Base-by-base conservation (phyloP, 2,329 filamentous ascomycete species). In the Fusarium equiseti region DNA sequence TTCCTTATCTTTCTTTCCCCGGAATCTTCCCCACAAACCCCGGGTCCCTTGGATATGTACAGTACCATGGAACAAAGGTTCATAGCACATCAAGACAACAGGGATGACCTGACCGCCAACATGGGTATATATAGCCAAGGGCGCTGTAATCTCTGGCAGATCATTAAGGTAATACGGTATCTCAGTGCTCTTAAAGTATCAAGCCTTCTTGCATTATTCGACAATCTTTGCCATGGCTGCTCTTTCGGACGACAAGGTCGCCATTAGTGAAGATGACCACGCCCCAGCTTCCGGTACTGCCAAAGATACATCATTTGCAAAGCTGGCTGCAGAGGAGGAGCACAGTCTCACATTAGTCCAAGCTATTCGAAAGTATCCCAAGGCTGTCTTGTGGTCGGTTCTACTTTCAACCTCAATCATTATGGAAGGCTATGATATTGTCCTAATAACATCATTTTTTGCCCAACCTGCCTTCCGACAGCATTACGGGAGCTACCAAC, bases 361-460 rank as follows among this genome's bases (percentile, higher is more conserved):
- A 43, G 68, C 67, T 12, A 48, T 70, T 31, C 63, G 59, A 11
- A 56, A 55, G 40, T 71, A 71, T 42, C 68, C 68, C 26, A 61
- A 62, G 38, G 68, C 68, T 22, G 67, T 70, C 45, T 56, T 60
- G 35, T 69, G 66, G 66, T 69, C 42, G 35, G 53, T 64, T 27
- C 44, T 69, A 15, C 66, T 81, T 27, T 79, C 78, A 11, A 68
- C 73, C 27, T 75, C 77, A 20, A 76, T 81, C 49, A 78, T 81
- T 59, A 81, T 81, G 79, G 80, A 81, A 57, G 79, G 75, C 11
- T 77, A 77, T 43, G 75, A 77, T 20, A 75, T 73, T 20, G 70
- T 73, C 51, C 49, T 77, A 31, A 76, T 80, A 38, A 66, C 69
- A 35, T 77, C 76, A 59, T 77, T 79, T 58, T 77, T 76, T 50